Percentiles rank a stretch among this genome's conserved stretches.
Evolutionary conservation across 306 rosid genomes (phyloP).

Genomic region (Elaeagnus macrophylla): DNA sequence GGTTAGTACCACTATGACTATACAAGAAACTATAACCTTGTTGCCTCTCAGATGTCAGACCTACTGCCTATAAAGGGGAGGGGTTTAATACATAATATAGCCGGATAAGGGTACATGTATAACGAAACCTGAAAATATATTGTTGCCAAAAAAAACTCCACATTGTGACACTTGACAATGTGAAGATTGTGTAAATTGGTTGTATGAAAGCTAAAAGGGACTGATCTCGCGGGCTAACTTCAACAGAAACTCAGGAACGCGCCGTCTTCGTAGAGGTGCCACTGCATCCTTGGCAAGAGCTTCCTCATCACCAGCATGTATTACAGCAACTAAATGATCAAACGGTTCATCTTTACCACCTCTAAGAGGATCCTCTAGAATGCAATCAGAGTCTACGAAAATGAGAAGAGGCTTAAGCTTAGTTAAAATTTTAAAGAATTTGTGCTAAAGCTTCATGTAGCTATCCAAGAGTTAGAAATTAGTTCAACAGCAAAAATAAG

Average conservation of each 20-base stretch:
- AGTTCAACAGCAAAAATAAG: not conserved
- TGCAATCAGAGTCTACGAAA: conserved; percentile 10
- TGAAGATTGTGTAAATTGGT: not conserved
- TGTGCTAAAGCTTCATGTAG: not conserved
- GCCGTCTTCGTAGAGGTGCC: conserved; percentile 67
- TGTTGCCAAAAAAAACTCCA: too few relatives aligned
- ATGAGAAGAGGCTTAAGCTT: not conserved
- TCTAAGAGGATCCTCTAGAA: conserved; percentile 79
- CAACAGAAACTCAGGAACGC: conserved; percentile 76
- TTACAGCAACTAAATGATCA: conserved; percentile 47
- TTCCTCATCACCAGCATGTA: conserved; percentile 65
- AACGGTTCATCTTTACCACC: conserved; percentile 82
- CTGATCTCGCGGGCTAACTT: conserved; percentile 55
- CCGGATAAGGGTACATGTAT: too few relatives aligned
- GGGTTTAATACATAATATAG: too few relatives aligned
- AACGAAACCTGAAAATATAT: too few relatives aligned
- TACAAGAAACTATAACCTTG: too few relatives aligned
- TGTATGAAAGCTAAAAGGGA: conserved; percentile 47
- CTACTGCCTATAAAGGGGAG: too few relatives aligned
- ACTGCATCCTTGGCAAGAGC: conserved; percentile 54
- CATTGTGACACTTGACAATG: not conserved
- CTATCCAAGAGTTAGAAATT: not conserved
- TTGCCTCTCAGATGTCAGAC: too few relatives aligned
- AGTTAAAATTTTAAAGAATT: too few relatives aligned
- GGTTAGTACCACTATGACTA: too few relatives aligned